These are phyloP conservation scores for Ophiosphaerella herpotricha DNA, from an alignment of 2,329 filamentous ascomycete species.

Conservation along the genomic window DNA sequence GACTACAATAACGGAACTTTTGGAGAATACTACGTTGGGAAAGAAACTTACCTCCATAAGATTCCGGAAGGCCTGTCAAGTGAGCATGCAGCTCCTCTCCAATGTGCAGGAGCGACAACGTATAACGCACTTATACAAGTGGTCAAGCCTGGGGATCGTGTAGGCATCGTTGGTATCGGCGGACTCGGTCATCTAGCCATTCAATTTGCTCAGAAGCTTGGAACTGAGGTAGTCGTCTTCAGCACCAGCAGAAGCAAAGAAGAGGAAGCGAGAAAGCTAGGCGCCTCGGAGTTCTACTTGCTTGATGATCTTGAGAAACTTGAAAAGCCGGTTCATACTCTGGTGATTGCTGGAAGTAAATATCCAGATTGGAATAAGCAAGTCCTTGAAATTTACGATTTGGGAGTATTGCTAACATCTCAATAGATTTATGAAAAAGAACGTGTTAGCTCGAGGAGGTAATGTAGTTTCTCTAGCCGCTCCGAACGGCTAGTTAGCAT, in stretches of 20 bases:
- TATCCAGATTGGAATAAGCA: conserved; percentile 31
- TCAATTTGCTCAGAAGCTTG: conserved; percentile 62
- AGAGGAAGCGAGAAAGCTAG: conserved; percentile 20
- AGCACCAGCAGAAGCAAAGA: conserved; percentile 24
- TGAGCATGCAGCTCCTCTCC: conserved; percentile 25
- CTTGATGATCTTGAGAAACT: conserved; percentile 26
- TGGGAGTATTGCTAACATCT: not conserved
- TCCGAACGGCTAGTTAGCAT: conserved; percentile 13
- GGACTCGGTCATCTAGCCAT: conserved; percentile 75
- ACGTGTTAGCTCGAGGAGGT: conserved; percentile 22
- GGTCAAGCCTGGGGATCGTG: conserved; percentile 70
- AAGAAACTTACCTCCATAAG: conserved; percentile 23
- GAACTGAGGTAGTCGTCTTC: conserved; percentile 28
- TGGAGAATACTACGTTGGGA: conserved; percentile 22
- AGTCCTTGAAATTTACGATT: not conserved
- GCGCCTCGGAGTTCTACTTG: conserved; percentile 30
- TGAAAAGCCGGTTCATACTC: conserved; percentile 18
- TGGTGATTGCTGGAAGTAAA: conserved; percentile 23
- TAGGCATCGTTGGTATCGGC: conserved; percentile 83
- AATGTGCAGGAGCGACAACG: conserved; percentile 52
- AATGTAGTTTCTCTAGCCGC: conserved; percentile 24
- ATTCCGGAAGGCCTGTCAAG: conserved; percentile 22
- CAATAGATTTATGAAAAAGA: conserved; percentile 20
- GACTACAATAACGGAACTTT: conserved; percentile 23
- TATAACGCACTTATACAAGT: conserved; percentile 78